Base-by-base conservation (phyloP, 2,329 filamentous ascomycete genomes). In the Xylaria sp. region DNA sequence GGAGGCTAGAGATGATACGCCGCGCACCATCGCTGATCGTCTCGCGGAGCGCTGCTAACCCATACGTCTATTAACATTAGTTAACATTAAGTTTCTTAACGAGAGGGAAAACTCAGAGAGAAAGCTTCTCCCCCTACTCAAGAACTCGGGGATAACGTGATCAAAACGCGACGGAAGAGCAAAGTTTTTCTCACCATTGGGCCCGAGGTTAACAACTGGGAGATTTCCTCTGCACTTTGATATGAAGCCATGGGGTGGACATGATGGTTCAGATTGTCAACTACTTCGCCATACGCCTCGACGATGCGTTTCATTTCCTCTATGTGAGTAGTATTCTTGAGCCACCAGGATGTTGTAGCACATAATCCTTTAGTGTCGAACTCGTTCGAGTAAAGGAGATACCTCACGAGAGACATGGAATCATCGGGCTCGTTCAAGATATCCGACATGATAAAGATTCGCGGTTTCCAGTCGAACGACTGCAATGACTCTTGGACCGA, bases 21-120 rank as follows among this genome's bases (percentile, higher is more conserved):
- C 47, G 42, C 4, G 67, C 78, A 2, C 79, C 81, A 9, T 77
- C 71, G 57, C 79, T 81, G 2, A 80, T 70, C 4, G 64, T 33
- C n/a, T 57, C 53, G 11, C 65, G 53, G 21, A 70, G 55, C 4
- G 68, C 69, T 11, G 50, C 62, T 33, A 67, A 54, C 17, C 69
- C 70, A 38, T 61, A 61, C n/a, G 38, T 40, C 38, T 40, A 40
- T 17, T 40, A n/a, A n/a, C n/a, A 40, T 40, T 40, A 17, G 15
- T 40, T 17, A 40, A 17, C 38, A 40, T 40, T 40, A 17, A 17
- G 8, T 17, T 40, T 17, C 38, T 40, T 19, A 17, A 17, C 38
- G 38, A 40, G 38, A 40, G 15, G n/a, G 19, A 40, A 40, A 4
- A 40, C 19, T 19, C 6, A 40, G n/a, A 40, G 37, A 38, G 11